Conservation (phyloP, 2,329 filamentous ascomycete genomes). For the Colletotrichum sp. region DNA sequence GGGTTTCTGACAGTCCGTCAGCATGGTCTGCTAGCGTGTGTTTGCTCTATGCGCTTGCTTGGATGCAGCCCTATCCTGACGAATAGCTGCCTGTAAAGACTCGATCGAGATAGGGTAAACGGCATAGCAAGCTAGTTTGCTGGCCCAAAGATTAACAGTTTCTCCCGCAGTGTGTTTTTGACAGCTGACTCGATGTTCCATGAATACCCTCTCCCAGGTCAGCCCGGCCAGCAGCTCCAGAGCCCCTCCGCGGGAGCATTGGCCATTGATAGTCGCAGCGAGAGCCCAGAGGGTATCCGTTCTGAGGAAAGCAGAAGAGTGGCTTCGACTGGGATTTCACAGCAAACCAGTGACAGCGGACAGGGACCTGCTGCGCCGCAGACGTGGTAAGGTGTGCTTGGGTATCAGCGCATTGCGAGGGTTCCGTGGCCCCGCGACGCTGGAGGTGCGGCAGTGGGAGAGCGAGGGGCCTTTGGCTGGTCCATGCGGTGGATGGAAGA, state of each 20-base stretch:
- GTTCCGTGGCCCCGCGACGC: neutral
- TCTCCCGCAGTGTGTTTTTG: neutral
- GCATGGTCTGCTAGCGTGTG: neutral
- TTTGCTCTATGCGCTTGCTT: neutral
- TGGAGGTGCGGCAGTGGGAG: neutral
- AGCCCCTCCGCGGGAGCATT: neutral
- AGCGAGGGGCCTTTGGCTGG: neutral
- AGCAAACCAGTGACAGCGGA: neutral
- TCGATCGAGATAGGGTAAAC: neutral
- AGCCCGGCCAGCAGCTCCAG: neutral
- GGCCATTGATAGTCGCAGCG: neutral
- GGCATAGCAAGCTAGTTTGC: neutral
- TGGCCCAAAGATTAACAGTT: neutral
- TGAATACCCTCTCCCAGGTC: neutral
- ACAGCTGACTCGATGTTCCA: neutral
- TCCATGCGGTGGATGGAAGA: neutral
- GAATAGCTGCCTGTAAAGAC: neutral
- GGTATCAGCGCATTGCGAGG: neutral
- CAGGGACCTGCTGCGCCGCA: neutral
- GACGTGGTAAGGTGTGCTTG: slow-evolving; percentile 10
- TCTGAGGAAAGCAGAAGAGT: neutral
- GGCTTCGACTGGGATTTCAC: neutral
- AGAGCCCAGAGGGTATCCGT: neutral
- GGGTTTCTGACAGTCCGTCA: neutral
- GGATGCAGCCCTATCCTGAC: neutral